phyloP scores from a whole-genome alignment of 2,329 filamentous ascomycete species.

The Fusarium robinianum region DNA sequence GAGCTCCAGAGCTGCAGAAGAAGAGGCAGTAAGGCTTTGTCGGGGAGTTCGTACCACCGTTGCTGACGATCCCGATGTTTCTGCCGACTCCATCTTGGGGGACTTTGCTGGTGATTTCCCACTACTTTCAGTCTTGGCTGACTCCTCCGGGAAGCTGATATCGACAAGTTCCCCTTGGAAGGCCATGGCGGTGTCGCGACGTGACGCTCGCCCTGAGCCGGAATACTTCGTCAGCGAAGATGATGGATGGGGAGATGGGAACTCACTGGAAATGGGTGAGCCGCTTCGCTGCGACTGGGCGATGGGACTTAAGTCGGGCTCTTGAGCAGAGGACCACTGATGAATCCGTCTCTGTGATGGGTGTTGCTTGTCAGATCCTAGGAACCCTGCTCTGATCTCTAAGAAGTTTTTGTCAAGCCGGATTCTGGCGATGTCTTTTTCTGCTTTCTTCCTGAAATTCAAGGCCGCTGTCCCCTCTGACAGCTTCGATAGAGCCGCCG shows the following conservation, averaged over 20 bases:
- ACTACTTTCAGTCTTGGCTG: not conserved
- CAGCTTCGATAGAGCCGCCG: conserved; percentile 38
- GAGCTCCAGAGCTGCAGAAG: conserved; percentile 38
- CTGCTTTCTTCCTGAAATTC: conserved; percentile 51
- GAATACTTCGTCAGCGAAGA: conserved; percentile 13
- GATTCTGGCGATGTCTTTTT: conserved; percentile 47
- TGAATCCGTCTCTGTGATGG: conserved; percentile 52
- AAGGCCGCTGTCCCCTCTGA: conserved; percentile 43
- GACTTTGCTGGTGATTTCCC: not conserved
- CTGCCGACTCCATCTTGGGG: no score
- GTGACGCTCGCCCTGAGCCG: conserved; percentile 14
- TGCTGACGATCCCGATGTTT: conserved; percentile 38
- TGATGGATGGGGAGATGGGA: conserved; percentile 15
- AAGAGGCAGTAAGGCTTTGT: conserved; percentile 29
- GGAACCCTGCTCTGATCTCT: conserved; percentile 50
- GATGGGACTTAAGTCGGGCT: conserved; percentile 56
- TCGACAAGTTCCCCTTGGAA: conserved; percentile 18
- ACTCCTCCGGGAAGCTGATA: conserved; percentile 5
- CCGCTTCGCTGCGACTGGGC: conserved; percentile 45
- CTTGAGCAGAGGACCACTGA: conserved; percentile 57
- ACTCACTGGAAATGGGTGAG: conserved; percentile 33
- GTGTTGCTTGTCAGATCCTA: no score
- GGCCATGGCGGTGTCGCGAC: not conserved
- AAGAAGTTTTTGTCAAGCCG: conserved; percentile 40
- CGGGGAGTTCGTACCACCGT: conserved; percentile 47